Percentiles rank a stretch among this genome's conserved stretches.
phyloP scores from a whole-genome alignment of 108 stramenopile genomes.

The Cyclotella baltica region DNA sequence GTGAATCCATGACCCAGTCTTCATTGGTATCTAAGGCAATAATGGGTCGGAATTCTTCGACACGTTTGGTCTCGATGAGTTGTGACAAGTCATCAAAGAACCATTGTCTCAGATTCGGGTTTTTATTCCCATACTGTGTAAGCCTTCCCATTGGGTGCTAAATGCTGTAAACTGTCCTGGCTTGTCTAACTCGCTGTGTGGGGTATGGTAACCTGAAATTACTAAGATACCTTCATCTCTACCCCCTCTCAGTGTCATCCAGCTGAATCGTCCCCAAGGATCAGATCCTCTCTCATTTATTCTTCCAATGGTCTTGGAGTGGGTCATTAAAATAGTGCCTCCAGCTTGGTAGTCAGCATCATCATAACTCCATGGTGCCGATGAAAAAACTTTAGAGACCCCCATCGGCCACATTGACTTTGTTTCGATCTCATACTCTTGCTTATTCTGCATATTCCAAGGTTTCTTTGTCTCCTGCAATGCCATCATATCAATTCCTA shows the following conservation, averaged over 20 bases:
- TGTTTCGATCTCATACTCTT: no score
- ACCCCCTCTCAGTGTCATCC: neutral
- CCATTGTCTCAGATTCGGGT: neutral
- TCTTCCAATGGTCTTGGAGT: neutral
- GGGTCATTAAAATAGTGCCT: neutral
- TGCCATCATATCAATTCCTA: no score
- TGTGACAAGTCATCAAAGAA: neutral
- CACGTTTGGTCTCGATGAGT: neutral
- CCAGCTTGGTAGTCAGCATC: neutral
- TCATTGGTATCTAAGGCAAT: slow-evolving; percentile 14
- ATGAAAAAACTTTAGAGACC: no score
- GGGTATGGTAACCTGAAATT: neutral
- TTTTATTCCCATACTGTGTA: neutral
- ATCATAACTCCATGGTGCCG: neutral
- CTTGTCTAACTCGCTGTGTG: neutral
- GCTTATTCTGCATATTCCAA: no score
- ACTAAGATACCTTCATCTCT: slow-evolving; percentile 22
- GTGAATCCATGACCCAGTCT: neutral
- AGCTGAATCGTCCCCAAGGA: slow-evolving; percentile 10
- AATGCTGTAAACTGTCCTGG: slow-evolving; percentile 1
- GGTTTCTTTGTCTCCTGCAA: no score
- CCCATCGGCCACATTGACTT: no score
- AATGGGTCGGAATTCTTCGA: neutral
- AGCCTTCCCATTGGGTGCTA: neutral
- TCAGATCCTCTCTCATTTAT: neutral